A percentile compares a stretch with the other conserved stretches of the same genome.
These are phyloP conservation scores for Mortierella hygrophila DNA, from an alignment of 192 early-diverging fungal species.

Conservation along the genomic window DNA sequence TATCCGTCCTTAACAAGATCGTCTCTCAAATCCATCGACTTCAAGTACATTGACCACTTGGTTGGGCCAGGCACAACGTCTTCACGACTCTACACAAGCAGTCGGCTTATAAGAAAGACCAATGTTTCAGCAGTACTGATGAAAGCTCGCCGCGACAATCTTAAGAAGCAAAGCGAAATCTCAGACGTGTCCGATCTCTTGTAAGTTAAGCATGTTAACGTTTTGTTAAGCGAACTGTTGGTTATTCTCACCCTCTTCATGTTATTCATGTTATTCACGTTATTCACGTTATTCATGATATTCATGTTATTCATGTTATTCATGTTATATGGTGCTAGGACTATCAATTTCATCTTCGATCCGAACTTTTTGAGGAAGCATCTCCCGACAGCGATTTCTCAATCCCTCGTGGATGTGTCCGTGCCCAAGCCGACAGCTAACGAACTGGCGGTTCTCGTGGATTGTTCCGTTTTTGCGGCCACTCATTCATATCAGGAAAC, in stretches of 20 bases:
- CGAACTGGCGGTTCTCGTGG: neutral
- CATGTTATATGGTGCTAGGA: neutral
- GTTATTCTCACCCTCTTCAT: neutral
- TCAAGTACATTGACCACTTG: neutral
- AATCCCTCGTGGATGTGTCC: neutral
- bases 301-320: too few relatives aligned
- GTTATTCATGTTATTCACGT: neutral
- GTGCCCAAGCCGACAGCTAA: constrained; percentile 3
- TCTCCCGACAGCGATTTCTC: neutral
- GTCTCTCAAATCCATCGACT: constrained; percentile 13
- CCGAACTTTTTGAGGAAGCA: constrained; percentile 4
- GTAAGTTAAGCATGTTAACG: constrained; percentile 2
- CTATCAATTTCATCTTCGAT: constrained; percentile 16
- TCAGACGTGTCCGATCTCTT: neutral
- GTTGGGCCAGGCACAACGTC: constrained; percentile 29
- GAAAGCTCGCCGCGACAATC: neutral
- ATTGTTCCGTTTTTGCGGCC: neutral
- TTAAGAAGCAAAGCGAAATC: constrained; percentile 14
- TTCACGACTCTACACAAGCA: constrained; percentile 7
- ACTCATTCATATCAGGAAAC: constrained; percentile 18
- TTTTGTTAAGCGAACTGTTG: neutral
- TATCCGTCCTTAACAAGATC: neutral
- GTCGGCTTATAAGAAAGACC: neutral
- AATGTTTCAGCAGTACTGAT: constrained; percentile 1
- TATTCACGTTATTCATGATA: neutral